Conservation (phyloP, 2,329 filamentous ascomycete species). For the Cyphellophora attinorum region DNA sequence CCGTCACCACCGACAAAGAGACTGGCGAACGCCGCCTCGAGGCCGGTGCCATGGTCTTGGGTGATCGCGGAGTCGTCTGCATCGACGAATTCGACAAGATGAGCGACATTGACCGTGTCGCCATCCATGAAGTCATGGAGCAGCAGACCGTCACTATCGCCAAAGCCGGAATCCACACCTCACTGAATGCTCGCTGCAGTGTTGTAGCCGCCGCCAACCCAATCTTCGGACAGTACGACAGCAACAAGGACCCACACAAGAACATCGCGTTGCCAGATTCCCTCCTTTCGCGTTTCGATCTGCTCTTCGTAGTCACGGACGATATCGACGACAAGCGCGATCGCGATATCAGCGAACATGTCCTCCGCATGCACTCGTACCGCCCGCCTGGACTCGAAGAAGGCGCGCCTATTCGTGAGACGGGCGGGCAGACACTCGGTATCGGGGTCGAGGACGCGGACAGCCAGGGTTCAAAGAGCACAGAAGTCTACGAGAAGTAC, state of each 20-base stretch:
- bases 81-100: slow-evolving; percentile 99
- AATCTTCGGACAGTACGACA: slow-evolving; percentile 96
- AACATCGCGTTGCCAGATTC: slow-evolving; percentile 97
- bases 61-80: slow-evolving; percentile 91
- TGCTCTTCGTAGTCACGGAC: slow-evolving; percentile 94
- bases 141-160: slow-evolving; percentile 99
- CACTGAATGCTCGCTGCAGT: slow-evolving; percentile 90
- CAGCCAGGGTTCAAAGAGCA: slow-evolving; percentile 58
- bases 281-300: slow-evolving; percentile 93
- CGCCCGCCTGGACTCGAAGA: slow-evolving; percentile 88
- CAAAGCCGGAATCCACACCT: slow-evolving; percentile 96
- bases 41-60: slow-evolving; percentile 97
- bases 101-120: slow-evolving; percentile 95
- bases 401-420: slow-evolving; percentile 86
- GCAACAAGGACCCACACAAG: slow-evolving; percentile 96
- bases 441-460: slow-evolving; percentile 68
- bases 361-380: slow-evolving; percentile 94
- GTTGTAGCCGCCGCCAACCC: slow-evolving; percentile 95
- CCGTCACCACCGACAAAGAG: slow-evolving; percentile 93
- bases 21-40: slow-evolving; percentile 91
- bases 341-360: slow-evolving; percentile 87
- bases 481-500: slow-evolving; percentile 91
- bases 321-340: slow-evolving; percentile 94
- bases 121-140: slow-evolving; percentile 99
- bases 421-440: slow-evolving; percentile 70